These are phyloP conservation scores for Mycena chlorophos DNA, from an alignment of 768 basidiomycete genomes.

Conservation along the genomic window DNA sequence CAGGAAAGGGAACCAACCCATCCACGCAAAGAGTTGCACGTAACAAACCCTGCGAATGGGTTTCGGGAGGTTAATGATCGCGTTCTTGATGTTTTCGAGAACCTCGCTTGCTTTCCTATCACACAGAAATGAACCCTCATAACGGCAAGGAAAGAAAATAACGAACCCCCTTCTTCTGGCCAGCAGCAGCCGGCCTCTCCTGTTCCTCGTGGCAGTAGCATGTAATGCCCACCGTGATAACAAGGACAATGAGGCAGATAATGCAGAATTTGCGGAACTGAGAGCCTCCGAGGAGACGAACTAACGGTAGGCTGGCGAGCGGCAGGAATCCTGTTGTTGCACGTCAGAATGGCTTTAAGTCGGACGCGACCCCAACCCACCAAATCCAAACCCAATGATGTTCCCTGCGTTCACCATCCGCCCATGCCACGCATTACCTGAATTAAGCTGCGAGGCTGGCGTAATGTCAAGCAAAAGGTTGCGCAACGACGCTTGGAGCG, in stretches of 20 bases:
- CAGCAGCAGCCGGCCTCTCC: constrained; percentile 49
- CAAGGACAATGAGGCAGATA: constrained; percentile 76
- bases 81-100: constrained; percentile 73
- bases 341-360: neutral
- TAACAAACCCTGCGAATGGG: constrained; percentile 88
- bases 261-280: constrained; percentile 98
- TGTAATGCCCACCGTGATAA: constrained; percentile 82
- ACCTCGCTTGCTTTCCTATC: constrained; percentile 66
- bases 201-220: constrained; percentile 85
- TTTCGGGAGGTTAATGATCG: constrained; percentile 73
- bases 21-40: constrained; percentile 93
- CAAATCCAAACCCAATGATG: constrained; percentile 91
- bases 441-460: constrained; percentile 84
- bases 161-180: constrained; percentile 45
- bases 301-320: constrained; percentile 74
- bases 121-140: neutral
- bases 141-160: constrained; percentile 3
- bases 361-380: constrained; percentile 39
- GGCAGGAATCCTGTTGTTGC: constrained; percentile 73
- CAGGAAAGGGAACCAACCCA: constrained; percentile 98
- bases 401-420: constrained; percentile 97
- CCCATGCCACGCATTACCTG: constrained; percentile 98
- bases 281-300: constrained; percentile 79
- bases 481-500: constrained; percentile 86
- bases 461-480: constrained; percentile 93